Conservation (phyloP, 1,284 basidiomycete species). For the Jaminaea rosea region DNA sequence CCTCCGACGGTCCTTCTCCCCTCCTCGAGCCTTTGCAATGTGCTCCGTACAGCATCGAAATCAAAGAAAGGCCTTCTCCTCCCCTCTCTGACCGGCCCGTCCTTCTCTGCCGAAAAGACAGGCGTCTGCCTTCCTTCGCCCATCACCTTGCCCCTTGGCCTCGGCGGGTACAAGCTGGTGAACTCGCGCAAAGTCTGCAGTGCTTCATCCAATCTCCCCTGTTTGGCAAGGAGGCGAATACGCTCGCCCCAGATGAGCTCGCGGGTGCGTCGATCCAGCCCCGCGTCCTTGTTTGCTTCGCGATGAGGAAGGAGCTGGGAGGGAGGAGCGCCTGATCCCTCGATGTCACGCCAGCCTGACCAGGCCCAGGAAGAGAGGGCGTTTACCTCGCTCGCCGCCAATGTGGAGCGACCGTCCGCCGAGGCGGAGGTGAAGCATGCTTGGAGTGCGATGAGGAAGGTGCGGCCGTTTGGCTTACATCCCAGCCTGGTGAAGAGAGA, state of each 20-base stretch:
- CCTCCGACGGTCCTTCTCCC: too few species aligned
- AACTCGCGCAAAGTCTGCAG: background rate
- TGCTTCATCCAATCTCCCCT: background rate
- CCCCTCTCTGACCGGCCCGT: too few species aligned
- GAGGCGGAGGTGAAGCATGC: conserved; percentile 2
- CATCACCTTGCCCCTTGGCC: too few species aligned
- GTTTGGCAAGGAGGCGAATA: background rate
- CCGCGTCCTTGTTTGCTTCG: background rate
- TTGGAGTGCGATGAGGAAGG: conserved; percentile 20
- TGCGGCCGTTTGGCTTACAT: conserved; percentile 26
- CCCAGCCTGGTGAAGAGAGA: conserved; percentile 19
- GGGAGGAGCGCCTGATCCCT: too few species aligned
- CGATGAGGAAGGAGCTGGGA: background rate
- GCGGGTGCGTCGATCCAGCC: background rate
- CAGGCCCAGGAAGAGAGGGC: conserved; percentile 15
- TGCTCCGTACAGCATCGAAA: too few species aligned
- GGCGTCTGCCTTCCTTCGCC: too few species aligned
- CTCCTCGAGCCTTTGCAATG: too few species aligned
- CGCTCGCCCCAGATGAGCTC: background rate
- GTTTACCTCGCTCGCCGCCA: too few species aligned
- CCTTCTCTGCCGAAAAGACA: too few species aligned
- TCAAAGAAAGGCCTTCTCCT: too few species aligned
- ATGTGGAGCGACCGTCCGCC: background rate
- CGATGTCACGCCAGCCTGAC: conserved; percentile 9
- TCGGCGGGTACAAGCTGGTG: background rate